Evolutionary conservation across 257 asterid genomes (phyloP), one percentile per base, ranked within the genome.

Genomic region (Nyctanthes arbortristis): DNA sequence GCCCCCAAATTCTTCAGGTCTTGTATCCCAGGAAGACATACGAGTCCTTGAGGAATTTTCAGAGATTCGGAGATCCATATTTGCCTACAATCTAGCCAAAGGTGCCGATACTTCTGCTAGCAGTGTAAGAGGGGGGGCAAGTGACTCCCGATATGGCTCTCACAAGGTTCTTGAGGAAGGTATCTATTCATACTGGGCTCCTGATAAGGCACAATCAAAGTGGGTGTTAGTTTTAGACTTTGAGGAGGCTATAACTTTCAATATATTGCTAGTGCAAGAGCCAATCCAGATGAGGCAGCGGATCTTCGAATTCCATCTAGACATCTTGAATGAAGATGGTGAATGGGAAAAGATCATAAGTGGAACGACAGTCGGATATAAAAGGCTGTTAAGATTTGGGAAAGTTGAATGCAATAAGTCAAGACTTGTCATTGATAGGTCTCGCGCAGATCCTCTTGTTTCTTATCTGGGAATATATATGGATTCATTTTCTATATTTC

Each of bases 261-360:
- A 91, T 5, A 88, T 94, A 22, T 69, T 94, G 83, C 75, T 84
- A 68, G 79, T 94, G 78, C 97, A 94, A 84, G 99, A 94, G 77
- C 97, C 99, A 4, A 87, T 94, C 40, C 99, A 89, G 13, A 84
- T 94, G 97, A 97, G 99, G 16, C 99, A 94, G 78, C 59, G 97
- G 75, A 69, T 94, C 58, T 64, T 79, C 2, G 31, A 73, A 32
- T 94, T 94, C 37, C 99, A 81, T 74, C 84, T 94, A 3, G 93
- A 88, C 52, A 66, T 70, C 69, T 65, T 80, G 78, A 73, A 82
- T 25, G 79, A 36, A 34, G 58, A 56, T 1, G 90, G 93, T 7
- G 67, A 72, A 43, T 94, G 99, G 97, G 61, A 81, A 77, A 59
- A 70, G 56, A 85, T 74, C 34, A 71, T 83, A 22, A 70, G 28